Evolutionary conservation across 164 flowering plant species (phyloP), one percentile per base, ranked within the genome.

Genomic region (Magnolia sinica): DNA sequence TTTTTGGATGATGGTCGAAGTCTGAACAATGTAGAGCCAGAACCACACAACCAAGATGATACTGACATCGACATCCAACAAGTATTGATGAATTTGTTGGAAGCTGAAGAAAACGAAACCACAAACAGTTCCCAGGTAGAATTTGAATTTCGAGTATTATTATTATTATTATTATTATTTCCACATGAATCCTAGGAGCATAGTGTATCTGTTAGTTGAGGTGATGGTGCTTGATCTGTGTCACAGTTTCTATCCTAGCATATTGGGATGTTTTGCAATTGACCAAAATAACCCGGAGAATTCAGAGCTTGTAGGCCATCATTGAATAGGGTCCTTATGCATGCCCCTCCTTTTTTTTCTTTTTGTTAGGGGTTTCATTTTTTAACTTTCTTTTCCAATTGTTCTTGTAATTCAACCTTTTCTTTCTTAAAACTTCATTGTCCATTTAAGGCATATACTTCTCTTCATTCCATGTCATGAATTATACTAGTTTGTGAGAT

Each of bases 51-150:
- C n/a, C 23, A 72, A 64, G 59, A 55, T 49, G 29, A 22, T n/a
- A 58, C 66, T 37, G 74, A 45, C 71, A 13, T 20, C 8, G 72
- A 14, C 14, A 75, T 51, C 19, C 68, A 69, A 1, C 0, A 2
- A 5, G 0, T 45, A 6, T 66, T 70, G 51, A 29, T 76, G 11
- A 7, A 19, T 24, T 18, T 8, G 75, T 67, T 70, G 7, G 22
- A 37, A 1, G 61, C 58, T 68, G 72, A 78, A 7, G 68, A 73
- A 66, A 68, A 13, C 16, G 16, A 45, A 70, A 55, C 81, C 8
- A 45, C 74, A n/a, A 80, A 76, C 63, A 64, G 64, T 45, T 64
- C 72, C 50, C 73, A 82, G 85, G 89, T 88, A 70, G 29, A 76
- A 71, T 59, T 73, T 37, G 45, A 29, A 59, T 19, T 59, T 19